Evolutionary conservation across 2,329 filamentous ascomycete genomes (phyloP), one percentile per base, ranked within the genome.

Genomic region (Scedosporium aurantiacum): DNA sequence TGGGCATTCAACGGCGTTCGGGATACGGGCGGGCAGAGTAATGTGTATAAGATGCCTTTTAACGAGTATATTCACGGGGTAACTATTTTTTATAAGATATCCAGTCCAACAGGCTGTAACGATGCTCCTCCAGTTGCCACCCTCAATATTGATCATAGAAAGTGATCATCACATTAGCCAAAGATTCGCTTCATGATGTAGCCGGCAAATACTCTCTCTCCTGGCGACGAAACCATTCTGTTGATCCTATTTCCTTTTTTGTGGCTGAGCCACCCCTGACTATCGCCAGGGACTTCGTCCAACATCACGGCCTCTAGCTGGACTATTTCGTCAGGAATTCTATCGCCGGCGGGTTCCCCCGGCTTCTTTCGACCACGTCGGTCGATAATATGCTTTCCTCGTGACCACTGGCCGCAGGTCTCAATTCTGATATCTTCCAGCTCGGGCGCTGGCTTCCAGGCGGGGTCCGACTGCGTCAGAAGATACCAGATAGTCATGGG

Each of bases 321-420:
- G 32, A 75, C 68, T 54, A 72, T 71, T 10, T 71, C 68, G 64
- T 78, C 76, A 2, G 54, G 32, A 28, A 55, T n/a, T 47, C 41
- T 25, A 47, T 54, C 45, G 28, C 4, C n/a, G 27, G 45, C 43
- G 16, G 45, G n/a, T 14, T 25, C 41, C 12, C 21, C 47, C 10
- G 74, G 79, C 5, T 78, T 78, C 69, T 84, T 83, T 64, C 75
- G 78, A 60, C 84, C 74, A 54, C 94, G 82, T 41, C 85, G 80
- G 77, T 99, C 94, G 47, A 91, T 78, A 37, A 97, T 81, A 69
- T 91, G 92, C 86, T 94, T 92, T 1, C 94, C 93, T 62, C 90
- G 81, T 55, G 92, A 96, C 94, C 94, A 99, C 76, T 97, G 94
- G 1, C 93, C 94, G 2, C 83, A 77, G 0, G 91, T 95, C 75